Evolutionary conservation across 1,139 yeast species (phyloP).

Genomic region (Candida anutae): DNA sequence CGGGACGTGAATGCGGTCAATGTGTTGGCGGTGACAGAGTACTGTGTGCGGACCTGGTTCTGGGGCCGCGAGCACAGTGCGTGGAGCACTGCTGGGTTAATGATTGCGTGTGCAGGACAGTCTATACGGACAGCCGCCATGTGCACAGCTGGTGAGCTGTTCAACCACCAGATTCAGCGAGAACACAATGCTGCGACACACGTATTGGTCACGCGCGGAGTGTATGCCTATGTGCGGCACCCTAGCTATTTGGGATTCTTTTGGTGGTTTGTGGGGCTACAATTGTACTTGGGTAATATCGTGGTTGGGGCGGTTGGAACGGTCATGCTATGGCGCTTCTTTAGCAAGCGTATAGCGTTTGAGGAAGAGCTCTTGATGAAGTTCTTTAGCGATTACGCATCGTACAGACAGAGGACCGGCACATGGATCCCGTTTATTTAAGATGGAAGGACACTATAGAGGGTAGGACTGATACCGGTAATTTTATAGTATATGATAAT

Average conservation of each 20-base stretch:
- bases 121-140: slow-evolving; percentile 62
- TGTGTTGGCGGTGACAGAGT: slow-evolving; percentile 20
- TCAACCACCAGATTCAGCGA: slow-evolving; percentile 70
- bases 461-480: too few species aligned
- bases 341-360: slow-evolving; percentile 51
- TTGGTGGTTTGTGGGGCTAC: slow-evolving; percentile 90
- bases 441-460: too few species aligned
- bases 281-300: slow-evolving; percentile 55
- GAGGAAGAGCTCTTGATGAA: slow-evolving; percentile 61
- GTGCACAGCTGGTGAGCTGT: slow-evolving; percentile 84
- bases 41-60: slow-evolving; percentile 3
- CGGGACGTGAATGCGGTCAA: slow-evolving; percentile 66
- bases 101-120: slow-evolving; percentile 54
- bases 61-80: slow-evolving; percentile 1
- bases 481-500: too few species aligned
- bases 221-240: slow-evolving; percentile 64
- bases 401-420: slow-evolving; percentile 43
- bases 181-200: slow-evolving; percentile 46
- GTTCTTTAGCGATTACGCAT: slow-evolving; percentile 66
- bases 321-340: slow-evolving; percentile 54
- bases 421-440: slow-evolving; percentile 52
- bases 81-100: slow-evolving; percentile 2
- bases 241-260: slow-evolving; percentile 91
- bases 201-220: slow-evolving; percentile 60
- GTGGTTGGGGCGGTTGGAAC: slow-evolving; percentile 40